These are phyloP conservation scores for Obba rivulosa DNA, from an alignment of 768 basidiomycete species.

Conservation along the genomic window DNA sequence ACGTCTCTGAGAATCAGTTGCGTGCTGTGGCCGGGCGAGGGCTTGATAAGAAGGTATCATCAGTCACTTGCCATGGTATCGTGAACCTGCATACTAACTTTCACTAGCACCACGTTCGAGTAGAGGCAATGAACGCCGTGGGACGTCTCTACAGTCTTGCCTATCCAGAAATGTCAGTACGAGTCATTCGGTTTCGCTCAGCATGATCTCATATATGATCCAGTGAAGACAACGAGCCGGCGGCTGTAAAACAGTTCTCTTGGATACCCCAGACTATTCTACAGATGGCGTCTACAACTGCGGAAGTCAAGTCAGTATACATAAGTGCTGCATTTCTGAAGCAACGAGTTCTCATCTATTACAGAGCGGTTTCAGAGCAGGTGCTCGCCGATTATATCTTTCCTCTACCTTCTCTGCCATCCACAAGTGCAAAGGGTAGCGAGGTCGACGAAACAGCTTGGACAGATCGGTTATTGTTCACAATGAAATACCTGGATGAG, in stretches of 20 bases:
- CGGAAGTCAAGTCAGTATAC: constrained; percentile 52
- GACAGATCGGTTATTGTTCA: constrained; percentile 77
- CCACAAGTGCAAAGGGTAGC: constrained; percentile 38
- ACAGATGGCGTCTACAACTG: constrained; percentile 41
- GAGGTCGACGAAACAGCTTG: constrained; percentile 78
- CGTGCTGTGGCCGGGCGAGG: constrained; percentile 63
- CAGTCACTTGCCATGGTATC: neutral
- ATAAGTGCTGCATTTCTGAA: neutral
- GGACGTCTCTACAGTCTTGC: constrained; percentile 78
- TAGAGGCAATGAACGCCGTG: constrained; percentile 71
- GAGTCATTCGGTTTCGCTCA: neutral
- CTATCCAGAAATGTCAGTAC: constrained; percentile 81
- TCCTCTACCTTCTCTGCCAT: constrained; percentile 56
- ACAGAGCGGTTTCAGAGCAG: constrained; percentile 58
- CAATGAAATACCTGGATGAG: constrained; percentile 64
- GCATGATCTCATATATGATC: neutral
- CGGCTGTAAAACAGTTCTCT: constrained; percentile 73
- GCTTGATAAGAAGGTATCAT: constrained; percentile 76
- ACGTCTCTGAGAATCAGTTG: constrained; percentile 62
- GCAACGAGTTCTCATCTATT: neutral
- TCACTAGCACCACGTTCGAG: constrained; percentile 52
- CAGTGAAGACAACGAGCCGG: constrained; percentile 76
- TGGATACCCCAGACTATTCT: constrained; percentile 89
- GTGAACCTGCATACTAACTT: neutral
- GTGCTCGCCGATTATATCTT: constrained; percentile 72